These are phyloP conservation scores for Agrocybe pediades DNA, from an alignment of 768 basidiomycete species.

Conservation along the genomic window DNA sequence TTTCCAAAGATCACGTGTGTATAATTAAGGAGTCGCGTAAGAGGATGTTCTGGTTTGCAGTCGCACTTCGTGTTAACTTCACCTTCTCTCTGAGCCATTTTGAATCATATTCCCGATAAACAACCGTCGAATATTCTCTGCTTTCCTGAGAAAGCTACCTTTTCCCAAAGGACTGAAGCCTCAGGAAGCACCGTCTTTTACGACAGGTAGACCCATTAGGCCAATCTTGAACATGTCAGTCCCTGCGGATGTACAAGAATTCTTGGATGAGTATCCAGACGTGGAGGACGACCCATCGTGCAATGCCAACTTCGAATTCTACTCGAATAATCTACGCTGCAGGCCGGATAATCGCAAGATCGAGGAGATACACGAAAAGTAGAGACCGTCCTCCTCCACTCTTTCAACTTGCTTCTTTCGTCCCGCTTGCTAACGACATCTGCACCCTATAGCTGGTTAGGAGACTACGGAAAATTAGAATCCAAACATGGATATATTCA, in stretches of 20 bases:
- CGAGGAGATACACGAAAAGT: slow-evolving; percentile 66
- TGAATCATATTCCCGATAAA: neutral
- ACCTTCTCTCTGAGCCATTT: neutral
- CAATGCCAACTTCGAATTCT: slow-evolving; percentile 61
- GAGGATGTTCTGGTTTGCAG: neutral
- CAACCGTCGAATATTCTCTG: neutral
- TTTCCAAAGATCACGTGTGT: too few relatives aligned
- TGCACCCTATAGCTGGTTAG: slow-evolving; percentile 57
- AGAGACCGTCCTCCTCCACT: neutral
- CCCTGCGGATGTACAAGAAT: slow-evolving; percentile 58
- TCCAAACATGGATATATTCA: slow-evolving; percentile 74
- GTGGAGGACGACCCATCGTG: slow-evolving; percentile 36
- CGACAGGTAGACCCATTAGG: neutral
- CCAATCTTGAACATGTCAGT: slow-evolving; percentile 36
- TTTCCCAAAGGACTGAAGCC: neutral
- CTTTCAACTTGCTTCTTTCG: neutral
- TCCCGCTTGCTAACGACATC: slow-evolving; percentile 11
- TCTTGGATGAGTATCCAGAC: slow-evolving; percentile 55
- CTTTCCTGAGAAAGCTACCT: neutral
- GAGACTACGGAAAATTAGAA: slow-evolving; percentile 64
- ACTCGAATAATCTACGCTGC: slow-evolving; percentile 56
- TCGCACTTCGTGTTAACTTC: neutral
- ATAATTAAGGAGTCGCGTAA: neutral
- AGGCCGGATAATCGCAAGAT: slow-evolving; percentile 62
- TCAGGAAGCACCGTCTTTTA: neutral